Evolutionary conservation across 164 flowering plant genomes (phyloP), one percentile per base, ranked within the genome.

Genomic region (Aristolochia californica): DNA sequence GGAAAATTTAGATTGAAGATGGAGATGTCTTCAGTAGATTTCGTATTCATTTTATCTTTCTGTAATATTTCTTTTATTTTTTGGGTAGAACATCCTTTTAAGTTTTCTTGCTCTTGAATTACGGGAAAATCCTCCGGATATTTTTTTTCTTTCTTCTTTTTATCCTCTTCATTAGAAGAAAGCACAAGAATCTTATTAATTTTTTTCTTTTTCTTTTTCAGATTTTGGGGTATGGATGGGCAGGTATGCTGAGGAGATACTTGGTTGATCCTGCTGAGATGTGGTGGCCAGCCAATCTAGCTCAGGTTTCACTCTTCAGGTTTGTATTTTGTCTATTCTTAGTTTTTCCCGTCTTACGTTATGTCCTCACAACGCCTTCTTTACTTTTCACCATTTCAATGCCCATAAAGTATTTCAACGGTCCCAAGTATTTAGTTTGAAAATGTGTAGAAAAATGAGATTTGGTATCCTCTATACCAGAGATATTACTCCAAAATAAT

Each of bases 271-370:
- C 95, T 26, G 87, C 75, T 60, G 87, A 83, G 61, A 90, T 90
- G 97, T 90, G 97, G 97, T 90, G 97, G 97, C 97, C 97, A 40
- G 27, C 94, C 21, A 87, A 90, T 60, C 82, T 90, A 48, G 97
- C 94, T 64, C 97, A 87, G 66, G 97, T 90, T 68, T 87, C 97
- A 58, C 72, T 90, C 10, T 90, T 90, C 61, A 87, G 95, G 97
- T 89, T 17, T 24, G 24, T 40, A 12, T 18, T 45, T 13, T 44
- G 17, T 53, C 38, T 11, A 7, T 28, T 7, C 3, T 28, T 28
- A 28, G 34, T 28, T 28, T 7, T 28, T 28, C 34, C 34, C 3
- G 5, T 28, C 34, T n/a, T n/a, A n/a, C n/a, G n/a, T n/a, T n/a
- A n/a, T n/a, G n/a, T n/a, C n/a, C n/a, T n/a, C n/a, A n/a, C n/a